Evolutionary conservation across 495 filamentous ascomycete species (phyloP).

Genomic region (Penicillium robsamsonii): DNA sequence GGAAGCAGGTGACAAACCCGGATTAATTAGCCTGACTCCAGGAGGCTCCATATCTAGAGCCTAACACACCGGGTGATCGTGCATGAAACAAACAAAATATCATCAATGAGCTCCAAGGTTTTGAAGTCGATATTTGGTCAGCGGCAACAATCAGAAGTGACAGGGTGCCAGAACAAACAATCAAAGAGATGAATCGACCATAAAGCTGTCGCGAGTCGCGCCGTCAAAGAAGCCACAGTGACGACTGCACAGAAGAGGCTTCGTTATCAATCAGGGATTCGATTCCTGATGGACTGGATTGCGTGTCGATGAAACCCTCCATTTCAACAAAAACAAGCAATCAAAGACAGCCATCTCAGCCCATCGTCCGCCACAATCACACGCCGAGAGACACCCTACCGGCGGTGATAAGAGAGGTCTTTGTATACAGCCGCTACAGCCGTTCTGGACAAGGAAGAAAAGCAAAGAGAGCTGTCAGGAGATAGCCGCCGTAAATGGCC

Average conservation of each 20-base stretch:
- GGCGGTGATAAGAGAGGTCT: slow-evolving; percentile 16
- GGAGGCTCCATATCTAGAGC: slow-evolving; percentile 4
- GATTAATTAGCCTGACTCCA: not conserved
- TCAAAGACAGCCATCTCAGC: slow-evolving; percentile 16
- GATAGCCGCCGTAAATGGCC: slow-evolving; percentile 16
- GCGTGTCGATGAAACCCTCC: not conserved
- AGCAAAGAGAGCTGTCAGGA: slow-evolving; percentile 26
- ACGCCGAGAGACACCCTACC: slow-evolving; percentile 18
- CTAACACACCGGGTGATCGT: not conserved
- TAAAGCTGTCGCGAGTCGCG: not conserved
- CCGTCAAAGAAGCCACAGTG: not conserved
- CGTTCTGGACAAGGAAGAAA: slow-evolving; percentile 16
- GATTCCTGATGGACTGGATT: not conserved
- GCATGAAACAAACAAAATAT: not conserved
- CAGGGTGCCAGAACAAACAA: not conserved
- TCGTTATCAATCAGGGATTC: not conserved
- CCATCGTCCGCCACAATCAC: slow-evolving; percentile 27
- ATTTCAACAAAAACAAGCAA: slow-evolving; percentile 14
- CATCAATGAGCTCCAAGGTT: not conserved
- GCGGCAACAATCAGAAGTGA: not conserved
- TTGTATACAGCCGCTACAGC: slow-evolving; percentile 25
- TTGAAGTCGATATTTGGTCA: not conserved
- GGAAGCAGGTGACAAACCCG: slow-evolving; percentile 8
- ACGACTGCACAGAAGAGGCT: not conserved
- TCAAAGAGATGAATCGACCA: slow-evolving; percentile 2